Evolutionary conservation across 768 basidiomycete genomes (phyloP).

Genomic region (Tephrocybe sp.): DNA sequence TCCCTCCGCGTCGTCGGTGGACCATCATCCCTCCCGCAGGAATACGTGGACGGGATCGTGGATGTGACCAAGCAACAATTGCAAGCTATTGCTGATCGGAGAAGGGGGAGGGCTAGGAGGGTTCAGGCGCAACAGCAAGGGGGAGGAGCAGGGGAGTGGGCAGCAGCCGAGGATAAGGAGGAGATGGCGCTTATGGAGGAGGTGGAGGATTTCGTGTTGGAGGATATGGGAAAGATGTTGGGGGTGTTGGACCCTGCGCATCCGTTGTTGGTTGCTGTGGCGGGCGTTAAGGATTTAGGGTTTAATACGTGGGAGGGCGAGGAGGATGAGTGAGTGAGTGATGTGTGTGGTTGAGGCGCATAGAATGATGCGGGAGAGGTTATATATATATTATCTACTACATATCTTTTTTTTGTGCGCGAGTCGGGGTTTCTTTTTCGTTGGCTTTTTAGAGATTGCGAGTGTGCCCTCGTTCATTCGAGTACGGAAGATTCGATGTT

Average conservation of each 20-base stretch:
- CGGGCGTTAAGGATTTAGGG: conserved; percentile 71
- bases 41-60: conserved; percentile 52
- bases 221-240: conserved; percentile 74
- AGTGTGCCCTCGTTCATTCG: too few species aligned
- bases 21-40: conserved; percentile 46
- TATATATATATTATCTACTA: too few species aligned
- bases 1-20: conserved; percentile 58
- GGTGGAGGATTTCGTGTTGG: conserved; percentile 78
- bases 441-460: too few species aligned
- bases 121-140: conserved; percentile 13
- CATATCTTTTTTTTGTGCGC: too few species aligned
- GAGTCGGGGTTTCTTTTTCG: too few species aligned
- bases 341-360: too few species aligned
- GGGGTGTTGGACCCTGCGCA: conserved; percentile 54
- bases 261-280: conserved; percentile 64
- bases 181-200: conserved; percentile 74
- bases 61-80: conserved; percentile 74
- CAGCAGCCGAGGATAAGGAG: conserved; percentile 48
- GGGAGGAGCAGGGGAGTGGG: conserved; percentile 24
- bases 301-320: conserved; percentile 48
- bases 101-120: conserved; percentile 50
- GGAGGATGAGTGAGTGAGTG: conserved; percentile 28
- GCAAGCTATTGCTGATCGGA: conserved; percentile 62
- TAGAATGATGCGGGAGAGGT: too few species aligned
- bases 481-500: too few species aligned